phyloP scores from a whole-genome alignment of 2,329 filamentous ascomycete genomes.

The Zymoseptoria brevis region DNA sequence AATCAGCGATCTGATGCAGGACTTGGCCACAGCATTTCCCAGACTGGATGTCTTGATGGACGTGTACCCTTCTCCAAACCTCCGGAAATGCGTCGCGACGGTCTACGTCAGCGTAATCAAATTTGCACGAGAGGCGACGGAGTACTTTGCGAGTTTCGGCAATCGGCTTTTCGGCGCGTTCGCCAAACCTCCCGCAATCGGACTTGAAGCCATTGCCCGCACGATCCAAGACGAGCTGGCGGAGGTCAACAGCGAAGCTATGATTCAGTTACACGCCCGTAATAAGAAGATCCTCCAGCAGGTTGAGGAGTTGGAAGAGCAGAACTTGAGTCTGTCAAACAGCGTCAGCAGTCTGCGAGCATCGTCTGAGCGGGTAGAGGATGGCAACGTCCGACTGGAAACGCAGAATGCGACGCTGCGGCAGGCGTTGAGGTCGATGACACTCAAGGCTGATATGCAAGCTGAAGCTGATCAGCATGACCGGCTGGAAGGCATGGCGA shows the following conservation, averaged over 20 bases:
- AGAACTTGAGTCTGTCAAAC: background rate
- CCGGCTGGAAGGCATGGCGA: background rate
- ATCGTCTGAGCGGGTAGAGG: background rate
- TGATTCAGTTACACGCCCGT: background rate
- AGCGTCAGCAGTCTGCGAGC: background rate
- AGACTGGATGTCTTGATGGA: conserved; percentile 1
- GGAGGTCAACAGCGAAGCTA: background rate
- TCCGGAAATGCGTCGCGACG: conserved; percentile 2
- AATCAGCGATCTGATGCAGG: background rate
- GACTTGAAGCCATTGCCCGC: background rate
- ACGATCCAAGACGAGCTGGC: background rate
- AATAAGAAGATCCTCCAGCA: background rate
- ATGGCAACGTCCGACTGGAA: background rate
- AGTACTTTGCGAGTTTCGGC: background rate
- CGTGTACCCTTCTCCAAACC: background rate
- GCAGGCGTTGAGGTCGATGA: background rate
- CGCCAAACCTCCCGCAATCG: background rate
- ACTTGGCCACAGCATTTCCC: background rate
- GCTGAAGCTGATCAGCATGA: background rate
- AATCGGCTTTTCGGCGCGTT: background rate
- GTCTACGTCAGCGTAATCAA: conserved; percentile 1
- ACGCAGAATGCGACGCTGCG: background rate
- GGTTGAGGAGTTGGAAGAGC: background rate
- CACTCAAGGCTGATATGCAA: background rate
- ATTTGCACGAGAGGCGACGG: conserved; percentile 4